Evolutionary conservation across 495 filamentous ascomycete species (phyloP), one percentile per base, ranked within the genome.

Genomic region (Xylaria venustula): DNA sequence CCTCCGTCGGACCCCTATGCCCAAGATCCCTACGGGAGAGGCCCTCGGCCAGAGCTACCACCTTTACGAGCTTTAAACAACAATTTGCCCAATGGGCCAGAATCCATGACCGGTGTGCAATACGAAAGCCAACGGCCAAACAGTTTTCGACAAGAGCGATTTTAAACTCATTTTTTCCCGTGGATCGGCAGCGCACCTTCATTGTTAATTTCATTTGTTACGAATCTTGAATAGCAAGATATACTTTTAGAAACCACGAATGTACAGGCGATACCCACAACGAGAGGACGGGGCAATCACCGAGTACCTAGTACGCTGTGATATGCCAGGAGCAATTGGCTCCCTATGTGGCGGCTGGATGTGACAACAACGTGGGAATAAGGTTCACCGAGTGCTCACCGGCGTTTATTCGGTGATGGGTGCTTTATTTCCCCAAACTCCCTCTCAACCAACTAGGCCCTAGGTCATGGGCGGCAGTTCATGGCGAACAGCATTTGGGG

Each of bases 51-150:
- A 7, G 79, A 82, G 58, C 65, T 84, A 14, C 70, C 83, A 15
- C 81, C 81, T 20, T 68, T 84, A 36, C 68, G 81, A 14, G 66
- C 72, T 4, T 46, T 79, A 4, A 73, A 69, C 45, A 58, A 57
- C 4, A 60, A 58, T 45, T 53, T 54, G 23, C 66, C 58, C 8
- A 61, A 68, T 44, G 71, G 58, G 5, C 72, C 77, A 6, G 81
- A 84, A 11, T 74, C 76, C 6, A 84, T 84, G 81, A 81, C 78
- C 22, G 81, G 81, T 12, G 78, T 84, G 11, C 81, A 84, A 64
- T 84, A 84, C 54, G 76, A 82, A 45, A 66, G 71, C 7, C 77
- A 75, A 12, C 67, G 73, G 15, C 34, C 65, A 1, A 77, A 77
- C 50, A 74, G 76, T n/a, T 75, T 64, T 48, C 71, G 74, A 23